Base-by-base conservation (phyloP, 129 eudicot species). In the Ambrosia artemisiifolia region DNA sequence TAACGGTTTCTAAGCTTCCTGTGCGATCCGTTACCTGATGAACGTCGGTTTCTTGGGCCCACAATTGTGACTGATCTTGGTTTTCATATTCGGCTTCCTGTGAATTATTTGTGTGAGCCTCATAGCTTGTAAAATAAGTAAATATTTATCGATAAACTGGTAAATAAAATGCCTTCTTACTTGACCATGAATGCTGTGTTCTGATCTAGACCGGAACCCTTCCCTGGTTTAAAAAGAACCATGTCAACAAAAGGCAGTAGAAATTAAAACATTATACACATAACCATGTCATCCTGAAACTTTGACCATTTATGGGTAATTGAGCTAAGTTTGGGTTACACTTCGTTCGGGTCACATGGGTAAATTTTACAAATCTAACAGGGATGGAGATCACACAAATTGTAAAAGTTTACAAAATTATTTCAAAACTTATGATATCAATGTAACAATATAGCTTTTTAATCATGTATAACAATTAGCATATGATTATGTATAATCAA, bases 191-290 rank as follows among this genome's bases (percentile, higher is more conserved):
- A 87, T 90, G 48, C 82, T 81, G 75, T 72, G 83, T 76, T 95
- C 97, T 70, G 88, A 85, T 85, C 88, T 83, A 75, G 87, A 90
- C 75, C 96, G 88, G 70, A 90, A 81, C 61, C 96, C 99, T 71
- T 95, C 96, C 96, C 99, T 90, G 87, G 63, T 74, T 71, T 73
- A 76, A 16, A 74, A 4, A 17, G 48, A 42, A 51, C 62, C 81
- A 64, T 32, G 2, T 35, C 68, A 78, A 19, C 60, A 78, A 57
- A 50, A 9, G 5, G 66, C 32, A 63, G 32, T 28, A 17, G 5
- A 51, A 49, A 49, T 20, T 1, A 16, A 12, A 20, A 63, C 3
- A 35, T 12, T 19, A 33, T 74, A 61, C 12, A 36, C 14, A 32
- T 72, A 73, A 53, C 14, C 47, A 53, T n/a, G n/a, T n/a, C n/a